phyloP scores from a whole-genome alignment of 495 filamentous ascomycete species.

The Penicillium waksmanii region DNA sequence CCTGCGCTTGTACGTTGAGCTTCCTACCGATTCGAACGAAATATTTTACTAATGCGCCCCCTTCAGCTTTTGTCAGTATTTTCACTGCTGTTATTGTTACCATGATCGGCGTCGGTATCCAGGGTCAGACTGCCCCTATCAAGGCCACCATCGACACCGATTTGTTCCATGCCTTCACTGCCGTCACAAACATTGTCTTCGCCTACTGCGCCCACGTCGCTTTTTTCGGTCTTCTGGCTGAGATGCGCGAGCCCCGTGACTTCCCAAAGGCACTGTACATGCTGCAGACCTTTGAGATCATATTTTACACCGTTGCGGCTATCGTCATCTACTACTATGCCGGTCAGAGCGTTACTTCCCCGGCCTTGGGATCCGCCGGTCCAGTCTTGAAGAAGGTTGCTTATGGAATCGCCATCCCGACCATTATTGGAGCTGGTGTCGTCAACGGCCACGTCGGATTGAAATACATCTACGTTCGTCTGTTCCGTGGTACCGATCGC shows the following conservation, averaged over 20 bases:
- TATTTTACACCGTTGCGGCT: slow-evolving; percentile 58
- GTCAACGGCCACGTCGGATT: slow-evolving; percentile 64
- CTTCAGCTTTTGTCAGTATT: slow-evolving; percentile 63
- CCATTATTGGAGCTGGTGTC: slow-evolving; percentile 48
- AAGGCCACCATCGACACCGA: slow-evolving; percentile 28
- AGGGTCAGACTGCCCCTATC: slow-evolving; percentile 26
- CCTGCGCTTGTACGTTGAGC: slow-evolving; percentile 53
- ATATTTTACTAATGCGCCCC: neutral
- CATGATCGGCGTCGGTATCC: slow-evolving; percentile 66
- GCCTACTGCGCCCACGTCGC: slow-evolving; percentile 57
- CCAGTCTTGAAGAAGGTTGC: slow-evolving; percentile 65
- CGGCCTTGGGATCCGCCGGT: slow-evolving; percentile 70
- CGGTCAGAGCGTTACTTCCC: slow-evolving; percentile 65
- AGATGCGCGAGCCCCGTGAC: slow-evolving; percentile 69
- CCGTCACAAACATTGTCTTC: slow-evolving; percentile 43
- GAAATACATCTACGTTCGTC: slow-evolving; percentile 68
- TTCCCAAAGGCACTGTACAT: slow-evolving; percentile 65
- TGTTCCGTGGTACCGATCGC: slow-evolving; percentile 58
- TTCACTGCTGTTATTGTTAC: slow-evolving; percentile 69
- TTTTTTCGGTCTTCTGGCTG: slow-evolving; percentile 75
- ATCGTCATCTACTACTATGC: slow-evolving; percentile 68
- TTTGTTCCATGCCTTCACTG: slow-evolving; percentile 36
- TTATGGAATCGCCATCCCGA: slow-evolving; percentile 77
- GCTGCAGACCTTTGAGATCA: slow-evolving; percentile 63
- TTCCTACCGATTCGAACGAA: neutral